Evolutionary conservation across 306 rosid species (phyloP).

Genomic region (Lupinus albus): DNA sequence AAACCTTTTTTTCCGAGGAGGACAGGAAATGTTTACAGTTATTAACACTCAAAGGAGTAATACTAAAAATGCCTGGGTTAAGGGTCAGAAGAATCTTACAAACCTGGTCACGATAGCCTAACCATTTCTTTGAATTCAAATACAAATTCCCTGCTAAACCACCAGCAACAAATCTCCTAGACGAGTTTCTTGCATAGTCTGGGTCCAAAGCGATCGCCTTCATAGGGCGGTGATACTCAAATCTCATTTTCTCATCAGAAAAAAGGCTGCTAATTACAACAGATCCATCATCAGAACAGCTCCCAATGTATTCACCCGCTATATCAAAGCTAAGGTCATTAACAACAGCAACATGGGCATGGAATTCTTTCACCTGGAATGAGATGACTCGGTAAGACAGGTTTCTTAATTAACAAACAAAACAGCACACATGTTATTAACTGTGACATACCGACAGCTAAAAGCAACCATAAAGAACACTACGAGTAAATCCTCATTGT

Average conservation of each 20-base stretch:
- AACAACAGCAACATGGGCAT: slow-evolving; percentile 72
- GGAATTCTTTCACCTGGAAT: slow-evolving; percentile 75
- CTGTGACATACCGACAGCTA: slow-evolving; percentile 1
- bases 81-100: slow-evolving; percentile 31
- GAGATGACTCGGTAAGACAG: slow-evolving; percentile 24
- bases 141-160: slow-evolving; percentile 82
- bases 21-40: neutral
- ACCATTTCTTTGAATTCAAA: slow-evolving; percentile 76
- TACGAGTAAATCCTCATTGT: neutral
- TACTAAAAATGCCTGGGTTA: neutral
- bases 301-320: slow-evolving; percentile 81
- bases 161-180: slow-evolving; percentile 80
- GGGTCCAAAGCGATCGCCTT: slow-evolving; percentile 83
- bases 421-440: slow-evolving; percentile 11
- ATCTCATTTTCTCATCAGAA: slow-evolving; percentile 71
- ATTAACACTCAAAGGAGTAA: slow-evolving; percentile 16
- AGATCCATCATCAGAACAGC: slow-evolving; percentile 83
- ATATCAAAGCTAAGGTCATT: slow-evolving; percentile 78
- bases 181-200: slow-evolving; percentile 65
- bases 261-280: slow-evolving; percentile 71
- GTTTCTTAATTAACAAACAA: neutral
- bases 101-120: slow-evolving; percentile 81
- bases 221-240: slow-evolving; percentile 83
- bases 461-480: slow-evolving; percentile 16
- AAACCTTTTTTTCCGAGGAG: slow-evolving; percentile 52